Percentiles rank a stretch among this genome's conserved stretches.
Conservation (phyloP, 2,329 filamentous ascomycete species). For the Verticillium nonalfalfae region DNA sequence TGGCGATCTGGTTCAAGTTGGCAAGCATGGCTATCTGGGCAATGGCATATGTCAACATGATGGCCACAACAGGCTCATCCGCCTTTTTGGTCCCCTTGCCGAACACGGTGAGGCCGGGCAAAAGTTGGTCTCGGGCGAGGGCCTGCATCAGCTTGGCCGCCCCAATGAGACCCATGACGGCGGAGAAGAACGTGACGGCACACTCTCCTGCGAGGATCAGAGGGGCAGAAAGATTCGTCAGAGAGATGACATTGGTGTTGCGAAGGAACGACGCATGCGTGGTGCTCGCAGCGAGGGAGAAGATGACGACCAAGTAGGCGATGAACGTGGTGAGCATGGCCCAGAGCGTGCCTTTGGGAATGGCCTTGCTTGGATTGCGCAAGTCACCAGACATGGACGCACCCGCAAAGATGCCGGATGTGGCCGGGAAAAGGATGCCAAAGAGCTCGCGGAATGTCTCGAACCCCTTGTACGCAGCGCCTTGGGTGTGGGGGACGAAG, state of each 20-base stretch:
- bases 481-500: conserved; percentile 61
- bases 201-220: conserved; percentile 77
- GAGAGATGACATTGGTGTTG: conserved; percentile 74
- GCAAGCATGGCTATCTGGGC: conserved; percentile 76
- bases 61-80: conserved; percentile 72
- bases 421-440: conserved; percentile 73
- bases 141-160: conserved; percentile 81
- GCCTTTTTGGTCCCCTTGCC: conserved; percentile 63
- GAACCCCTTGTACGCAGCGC: conserved; percentile 53
- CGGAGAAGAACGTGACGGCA: conserved; percentile 77
- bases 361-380: conserved; percentile 74
- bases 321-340: conserved; percentile 71
- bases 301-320: conserved; percentile 68
- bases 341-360: conserved; percentile 77
- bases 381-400: conserved; percentile 89
- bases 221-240: conserved; percentile 69
- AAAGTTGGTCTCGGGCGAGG: conserved; percentile 68
- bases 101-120: conserved; percentile 71
- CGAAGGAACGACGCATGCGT: conserved; percentile 66
- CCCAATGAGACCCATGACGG: conserved; percentile 80
- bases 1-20: conserved; percentile 82
- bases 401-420: conserved; percentile 57
- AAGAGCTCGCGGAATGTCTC: conserved; percentile 77
- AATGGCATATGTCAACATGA: conserved; percentile 68
- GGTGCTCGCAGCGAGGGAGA: conserved; percentile 72